A percentile compares a stretch with the other conserved stretches of the same genome.
Evolutionary conservation across 2,329 filamentous ascomycete species (phyloP).

Genomic region (Trichoderma arundinaceum): DNA sequence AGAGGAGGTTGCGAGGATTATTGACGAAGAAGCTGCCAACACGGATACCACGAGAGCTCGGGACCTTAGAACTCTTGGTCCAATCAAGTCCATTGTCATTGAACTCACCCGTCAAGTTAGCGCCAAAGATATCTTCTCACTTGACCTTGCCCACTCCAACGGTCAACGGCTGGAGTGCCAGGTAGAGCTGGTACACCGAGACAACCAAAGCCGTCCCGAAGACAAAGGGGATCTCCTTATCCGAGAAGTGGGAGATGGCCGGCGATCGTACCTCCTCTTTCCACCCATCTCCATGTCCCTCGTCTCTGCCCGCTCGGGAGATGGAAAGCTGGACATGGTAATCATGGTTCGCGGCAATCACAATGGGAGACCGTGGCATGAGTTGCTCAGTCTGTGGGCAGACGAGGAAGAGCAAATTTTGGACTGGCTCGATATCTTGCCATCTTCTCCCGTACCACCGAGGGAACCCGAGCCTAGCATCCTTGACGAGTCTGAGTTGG

Average conservation of each 20-base stretch:
- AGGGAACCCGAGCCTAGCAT: conserved; percentile 45
- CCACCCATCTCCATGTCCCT: conserved; percentile 77
- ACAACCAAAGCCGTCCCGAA: conserved; percentile 71
- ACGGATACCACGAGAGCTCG: conserved; percentile 83
- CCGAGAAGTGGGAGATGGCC: conserved; percentile 80
- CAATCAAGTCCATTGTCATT: conserved; percentile 72
- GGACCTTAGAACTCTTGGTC: conserved; percentile 76
- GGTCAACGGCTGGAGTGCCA: conserved; percentile 89
- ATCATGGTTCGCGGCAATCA: conserved; percentile 81
- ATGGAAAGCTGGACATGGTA: conserved; percentile 72
- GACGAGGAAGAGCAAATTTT: conserved; percentile 77
- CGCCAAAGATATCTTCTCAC: conserved; percentile 86
- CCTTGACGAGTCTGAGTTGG: conserved; percentile 40
- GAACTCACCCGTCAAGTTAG: conserved; percentile 81
- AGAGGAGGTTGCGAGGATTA: conserved; percentile 72
- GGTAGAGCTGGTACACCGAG: conserved; percentile 84
- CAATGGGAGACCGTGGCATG: conserved; percentile 75
- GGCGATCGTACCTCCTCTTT: conserved; percentile 82
- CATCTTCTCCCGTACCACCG: conserved; percentile 57
- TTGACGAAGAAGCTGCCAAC: conserved; percentile 83
- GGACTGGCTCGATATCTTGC: conserved; percentile 88
- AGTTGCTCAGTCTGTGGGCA: conserved; percentile 77
- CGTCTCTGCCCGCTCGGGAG: conserved; percentile 80
- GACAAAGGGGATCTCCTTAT: conserved; percentile 86
- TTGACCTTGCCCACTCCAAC: conserved; percentile 85